Conservation (phyloP, 345 rosid genomes). For the Anastatica hierochuntica region DNA sequence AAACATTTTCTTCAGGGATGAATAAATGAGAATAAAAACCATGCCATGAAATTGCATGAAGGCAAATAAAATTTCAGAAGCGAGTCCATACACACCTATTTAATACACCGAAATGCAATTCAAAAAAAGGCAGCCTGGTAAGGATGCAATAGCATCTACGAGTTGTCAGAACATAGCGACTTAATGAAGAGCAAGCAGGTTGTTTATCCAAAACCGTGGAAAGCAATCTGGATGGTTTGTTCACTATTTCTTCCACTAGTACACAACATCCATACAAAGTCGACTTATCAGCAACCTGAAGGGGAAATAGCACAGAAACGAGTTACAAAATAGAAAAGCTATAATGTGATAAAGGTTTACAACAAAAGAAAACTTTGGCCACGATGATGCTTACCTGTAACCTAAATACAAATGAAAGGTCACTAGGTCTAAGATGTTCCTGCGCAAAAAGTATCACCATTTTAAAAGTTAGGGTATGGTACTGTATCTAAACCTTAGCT, state of each 20-base stretch:
- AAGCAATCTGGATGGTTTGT: conserved; percentile 88
- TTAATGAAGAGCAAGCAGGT: conserved; percentile 46
- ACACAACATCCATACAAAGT: conserved; percentile 89
- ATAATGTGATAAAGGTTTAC: not conserved
- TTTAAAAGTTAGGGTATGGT: conserved; percentile 11
- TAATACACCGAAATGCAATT: conserved; percentile 80
- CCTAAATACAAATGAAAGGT: conserved; percentile 82
- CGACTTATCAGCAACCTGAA: conserved; percentile 85
- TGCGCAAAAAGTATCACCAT: conserved; percentile 31
- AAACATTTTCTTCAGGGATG: too few relatives aligned
- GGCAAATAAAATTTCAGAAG: not conserved
- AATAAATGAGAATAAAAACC: not conserved
- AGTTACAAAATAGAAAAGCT: not conserved
- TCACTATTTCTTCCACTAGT: conserved; percentile 81
- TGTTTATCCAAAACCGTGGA: conserved; percentile 64
- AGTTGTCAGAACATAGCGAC: conserved; percentile 69
- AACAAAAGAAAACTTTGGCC: not conserved
- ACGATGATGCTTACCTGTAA: conserved; percentile 54
- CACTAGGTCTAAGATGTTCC: conserved; percentile 91
- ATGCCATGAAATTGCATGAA: not conserved
- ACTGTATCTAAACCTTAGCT: not conserved
- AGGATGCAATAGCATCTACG: conserved; percentile 96
- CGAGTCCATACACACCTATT: conserved; percentile 42
- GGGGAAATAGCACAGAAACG: conserved; percentile 6
- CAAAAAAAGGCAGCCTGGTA: conserved; percentile 89